Percentiles rank a stretch among this genome's conserved stretches.
Conservation (phyloP, 2,329 filamentous ascomycete genomes). For the Diplodia intermedia region DNA sequence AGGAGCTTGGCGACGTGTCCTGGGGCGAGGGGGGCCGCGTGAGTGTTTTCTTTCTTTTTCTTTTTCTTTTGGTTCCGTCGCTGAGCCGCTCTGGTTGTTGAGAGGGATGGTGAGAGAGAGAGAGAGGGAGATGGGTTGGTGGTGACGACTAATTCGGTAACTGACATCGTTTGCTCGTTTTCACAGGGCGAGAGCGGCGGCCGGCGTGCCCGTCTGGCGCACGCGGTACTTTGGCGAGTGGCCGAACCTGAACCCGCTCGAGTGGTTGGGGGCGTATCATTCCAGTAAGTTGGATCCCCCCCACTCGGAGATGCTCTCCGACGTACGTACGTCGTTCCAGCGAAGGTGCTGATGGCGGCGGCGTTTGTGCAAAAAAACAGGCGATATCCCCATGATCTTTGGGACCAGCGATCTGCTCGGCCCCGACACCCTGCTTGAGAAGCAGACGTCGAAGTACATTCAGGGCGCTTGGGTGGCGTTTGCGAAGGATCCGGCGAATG, state of each 20-base stretch:
- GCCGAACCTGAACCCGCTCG: slow-evolving; percentile 20
- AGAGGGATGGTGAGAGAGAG: no score
- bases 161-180: slow-evolving; percentile 36
- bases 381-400: slow-evolving; percentile 34
- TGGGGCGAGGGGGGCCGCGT: slow-evolving; percentile 34
- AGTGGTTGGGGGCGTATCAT: slow-evolving; percentile 34
- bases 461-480: slow-evolving; percentile 38
- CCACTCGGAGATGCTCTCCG: background rate
- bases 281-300: slow-evolving; percentile 33
- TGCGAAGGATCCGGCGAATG: slow-evolving; percentile 35
- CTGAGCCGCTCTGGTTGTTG: background rate
- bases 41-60: background rate
- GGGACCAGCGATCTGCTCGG: slow-evolving; percentile 37
- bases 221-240: slow-evolving; percentile 36
- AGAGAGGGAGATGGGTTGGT: no score
- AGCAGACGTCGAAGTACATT: slow-evolving; percentile 34
- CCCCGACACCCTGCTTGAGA: slow-evolving; percentile 34
- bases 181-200: slow-evolving; percentile 30
- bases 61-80: background rate
- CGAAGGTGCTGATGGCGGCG: no score
- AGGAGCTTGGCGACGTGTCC: slow-evolving; percentile 34
- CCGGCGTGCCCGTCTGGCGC: slow-evolving; percentile 36
- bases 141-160: no score
- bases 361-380: slow-evolving; percentile 10
- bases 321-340: background rate